Evolutionary conservation across 441 rosid species (phyloP).

Genomic region (Brassica hybrid): DNA sequence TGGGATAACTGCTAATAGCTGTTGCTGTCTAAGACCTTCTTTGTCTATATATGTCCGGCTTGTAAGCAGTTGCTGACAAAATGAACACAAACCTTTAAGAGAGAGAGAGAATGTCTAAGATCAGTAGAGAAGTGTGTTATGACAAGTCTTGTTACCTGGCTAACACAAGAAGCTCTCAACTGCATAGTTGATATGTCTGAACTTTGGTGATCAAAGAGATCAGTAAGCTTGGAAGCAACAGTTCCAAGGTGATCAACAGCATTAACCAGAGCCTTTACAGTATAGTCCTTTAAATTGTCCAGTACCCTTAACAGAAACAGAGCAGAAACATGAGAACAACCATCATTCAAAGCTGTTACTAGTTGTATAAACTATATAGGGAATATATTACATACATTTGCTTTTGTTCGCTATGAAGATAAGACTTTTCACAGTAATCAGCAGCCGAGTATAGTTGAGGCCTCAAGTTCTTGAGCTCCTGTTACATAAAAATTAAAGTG

Average conservation of each 20-base stretch:
- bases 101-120: slow-evolving; percentile 6
- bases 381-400: slow-evolving; percentile 66
- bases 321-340: not conserved
- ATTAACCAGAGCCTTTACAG: slow-evolving; percentile 91
- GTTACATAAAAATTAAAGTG: slow-evolving; percentile 44
- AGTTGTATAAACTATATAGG: too few species aligned
- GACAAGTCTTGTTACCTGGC: slow-evolving; percentile 63
- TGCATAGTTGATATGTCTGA: slow-evolving; percentile 74
- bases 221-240: slow-evolving; percentile 94
- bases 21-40: slow-evolving; percentile 93
- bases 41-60: slow-evolving; percentile 74
- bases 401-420: slow-evolving; percentile 90
- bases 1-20: slow-evolving; percentile 84
- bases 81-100: too few species aligned
- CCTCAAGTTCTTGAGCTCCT: slow-evolving; percentile 97
- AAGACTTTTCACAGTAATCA: slow-evolving; percentile 97
- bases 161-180: slow-evolving; percentile 71
- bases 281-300: slow-evolving; percentile 93
- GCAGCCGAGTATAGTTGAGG: slow-evolving; percentile 99
- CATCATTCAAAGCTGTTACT: not conserved
- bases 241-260: slow-evolving; percentile 99
- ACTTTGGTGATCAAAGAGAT: slow-evolving; percentile 89
- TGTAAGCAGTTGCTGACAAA: slow-evolving; percentile 83
- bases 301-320: slow-evolving; percentile 64
- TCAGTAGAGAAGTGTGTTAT: slow-evolving; percentile 9